Conservation (phyloP, 2,329 filamentous ascomycete genomes). For the Penicillium freii region DNA sequence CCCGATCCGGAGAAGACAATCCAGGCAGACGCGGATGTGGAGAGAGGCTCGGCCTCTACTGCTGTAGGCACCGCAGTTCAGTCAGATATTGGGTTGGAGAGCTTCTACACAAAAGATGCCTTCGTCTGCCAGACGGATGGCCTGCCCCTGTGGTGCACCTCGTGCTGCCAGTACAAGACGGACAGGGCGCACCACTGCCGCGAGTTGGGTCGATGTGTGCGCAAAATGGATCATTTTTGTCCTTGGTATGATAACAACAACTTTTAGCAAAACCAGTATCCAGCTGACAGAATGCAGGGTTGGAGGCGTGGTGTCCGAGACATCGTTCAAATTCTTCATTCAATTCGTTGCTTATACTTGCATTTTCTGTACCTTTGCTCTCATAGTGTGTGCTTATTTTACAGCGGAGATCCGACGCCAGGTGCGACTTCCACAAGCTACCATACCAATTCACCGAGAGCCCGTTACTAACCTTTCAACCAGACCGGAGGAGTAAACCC, state of each 20-base stretch:
- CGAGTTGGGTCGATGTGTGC: conserved; percentile 75
- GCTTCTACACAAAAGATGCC: conserved; percentile 77
- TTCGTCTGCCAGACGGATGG: conserved; percentile 84
- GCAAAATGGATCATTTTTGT: conserved; percentile 94
- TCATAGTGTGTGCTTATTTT: conserved; percentile 65
- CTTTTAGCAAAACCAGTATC: not conserved
- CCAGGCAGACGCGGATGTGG: conserved; percentile 26
- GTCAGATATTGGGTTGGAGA: conserved; percentile 67
- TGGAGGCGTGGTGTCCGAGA: conserved; percentile 87
- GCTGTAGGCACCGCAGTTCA: conserved; percentile 28
- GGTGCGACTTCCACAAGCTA: conserved; percentile 31
- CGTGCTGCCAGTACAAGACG: conserved; percentile 82
- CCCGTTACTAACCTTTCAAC: conserved; percentile 13
- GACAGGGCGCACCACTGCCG: conserved; percentile 85
- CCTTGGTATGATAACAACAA: conserved; percentile 59
- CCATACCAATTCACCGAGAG: not conserved
- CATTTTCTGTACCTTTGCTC: conserved; percentile 62
- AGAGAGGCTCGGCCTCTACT: conserved; percentile 26
- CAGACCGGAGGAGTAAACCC: conserved; percentile 50
- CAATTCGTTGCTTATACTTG: conserved; percentile 78
- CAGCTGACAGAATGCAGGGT: conserved; percentile 55
- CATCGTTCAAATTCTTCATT: conserved; percentile 84
- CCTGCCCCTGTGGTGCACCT: conserved; percentile 79
- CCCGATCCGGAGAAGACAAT: conserved; percentile 26
- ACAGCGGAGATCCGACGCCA: conserved; percentile 55